These are phyloP conservation scores for Diaporthe caulivora DNA, from an alignment of 2,329 filamentous ascomycete genomes.

Conservation along the genomic window DNA sequence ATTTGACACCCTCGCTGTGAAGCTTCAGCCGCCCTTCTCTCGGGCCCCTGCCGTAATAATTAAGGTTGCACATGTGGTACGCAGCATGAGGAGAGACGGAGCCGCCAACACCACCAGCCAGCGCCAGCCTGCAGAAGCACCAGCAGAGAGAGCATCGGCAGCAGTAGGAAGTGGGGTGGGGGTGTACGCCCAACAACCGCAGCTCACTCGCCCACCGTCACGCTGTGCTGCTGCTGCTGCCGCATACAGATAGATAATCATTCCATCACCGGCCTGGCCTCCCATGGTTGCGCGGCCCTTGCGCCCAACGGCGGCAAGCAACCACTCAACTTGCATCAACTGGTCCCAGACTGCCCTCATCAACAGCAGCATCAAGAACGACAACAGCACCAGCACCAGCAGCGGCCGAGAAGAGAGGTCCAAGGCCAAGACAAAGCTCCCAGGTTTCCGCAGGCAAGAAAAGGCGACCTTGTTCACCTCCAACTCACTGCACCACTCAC, in stretches of 20 bases:
- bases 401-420: not conserved
- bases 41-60: not conserved
- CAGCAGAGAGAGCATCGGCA: not conserved
- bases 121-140: too few relatives aligned
- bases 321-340: slow-evolving; percentile 11
- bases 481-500: slow-evolving; percentile 30
- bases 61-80: not conserved
- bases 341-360: slow-evolving; percentile 2
- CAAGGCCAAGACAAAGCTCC: slow-evolving; percentile 32
- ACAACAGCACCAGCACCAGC: too few relatives aligned
- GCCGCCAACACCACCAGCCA: too few relatives aligned
- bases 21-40: not conserved
- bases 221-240: slow-evolving; percentile 20
- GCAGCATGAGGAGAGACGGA: not conserved
- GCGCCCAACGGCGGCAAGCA: slow-evolving; percentile 24
- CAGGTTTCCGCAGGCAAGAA: slow-evolving; percentile 24
- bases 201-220: slow-evolving; percentile 18
- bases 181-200: not conserved
- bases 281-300: slow-evolving; percentile 9
- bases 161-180: not conserved
- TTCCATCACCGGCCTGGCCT: slow-evolving; percentile 11
- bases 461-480: slow-evolving; percentile 26
- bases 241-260: not conserved
- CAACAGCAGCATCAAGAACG: not conserved
- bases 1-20: not conserved